These are phyloP conservation scores for Penicillium sumatraense DNA, from an alignment of 2,329 filamentous ascomycete species.

Conservation along the genomic window DNA sequence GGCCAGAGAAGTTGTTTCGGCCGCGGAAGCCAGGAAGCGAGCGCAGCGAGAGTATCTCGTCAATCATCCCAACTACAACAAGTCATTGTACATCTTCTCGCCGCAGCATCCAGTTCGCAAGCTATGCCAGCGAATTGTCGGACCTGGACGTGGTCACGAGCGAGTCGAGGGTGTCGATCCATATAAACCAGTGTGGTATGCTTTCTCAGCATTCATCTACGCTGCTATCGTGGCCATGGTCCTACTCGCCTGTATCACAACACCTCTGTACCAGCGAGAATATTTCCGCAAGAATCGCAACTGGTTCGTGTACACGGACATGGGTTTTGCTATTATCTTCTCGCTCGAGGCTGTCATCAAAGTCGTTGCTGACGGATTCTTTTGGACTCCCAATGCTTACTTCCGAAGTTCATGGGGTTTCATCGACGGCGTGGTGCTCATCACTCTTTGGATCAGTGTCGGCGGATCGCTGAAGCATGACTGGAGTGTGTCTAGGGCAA, in stretches of 20 bases:
- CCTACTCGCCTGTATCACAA: conserved; percentile 90
- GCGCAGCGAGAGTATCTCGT: conserved; percentile 90
- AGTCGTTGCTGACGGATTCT: conserved; percentile 89
- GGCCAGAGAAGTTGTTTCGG: conserved; percentile 86
- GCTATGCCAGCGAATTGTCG: conserved; percentile 86
- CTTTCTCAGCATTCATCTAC: conserved; percentile 92
- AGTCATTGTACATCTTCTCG: conserved; percentile 83
- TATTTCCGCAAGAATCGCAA: conserved; percentile 76
- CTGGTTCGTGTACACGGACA: conserved; percentile 95
- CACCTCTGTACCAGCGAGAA: conserved; percentile 88
- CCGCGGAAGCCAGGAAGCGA: conserved; percentile 79
- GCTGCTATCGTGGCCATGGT: conserved; percentile 96
- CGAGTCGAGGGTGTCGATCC: conserved; percentile 89
- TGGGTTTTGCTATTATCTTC: conserved; percentile 87
- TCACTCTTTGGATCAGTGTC: conserved; percentile 96
- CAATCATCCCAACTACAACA: conserved; percentile 89
- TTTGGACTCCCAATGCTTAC: conserved; percentile 97
- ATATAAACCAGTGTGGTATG: conserved; percentile 87
- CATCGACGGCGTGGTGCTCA: conserved; percentile 87
- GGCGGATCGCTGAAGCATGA: conserved; percentile 79
- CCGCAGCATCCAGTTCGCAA: conserved; percentile 78
- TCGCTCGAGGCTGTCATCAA: conserved; percentile 87
- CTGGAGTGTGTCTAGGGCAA: conserved; percentile 82
- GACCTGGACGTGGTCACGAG: conserved; percentile 83
- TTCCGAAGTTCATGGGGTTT: conserved; percentile 96